A percentile compares a stretch with the other conserved stretches of the same genome.
Evolutionary conservation across 305 asterid genomes (phyloP).

Genomic region (Plantago coronopus): DNA sequence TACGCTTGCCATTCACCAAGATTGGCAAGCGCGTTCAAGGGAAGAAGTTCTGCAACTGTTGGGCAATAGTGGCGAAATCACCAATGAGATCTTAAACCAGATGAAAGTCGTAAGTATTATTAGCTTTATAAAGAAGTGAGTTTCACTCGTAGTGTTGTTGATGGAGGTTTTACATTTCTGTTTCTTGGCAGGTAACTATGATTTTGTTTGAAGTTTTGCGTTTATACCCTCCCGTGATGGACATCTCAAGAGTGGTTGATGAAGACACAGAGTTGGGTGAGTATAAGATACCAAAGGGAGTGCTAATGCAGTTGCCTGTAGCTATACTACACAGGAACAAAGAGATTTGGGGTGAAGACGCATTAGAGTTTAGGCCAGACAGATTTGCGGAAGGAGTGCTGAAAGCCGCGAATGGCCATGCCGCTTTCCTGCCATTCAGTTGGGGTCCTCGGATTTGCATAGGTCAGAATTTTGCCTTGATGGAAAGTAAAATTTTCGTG

Average conservation of each 20-base stretch:
- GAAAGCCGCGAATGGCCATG: slow-evolving; percentile 25
- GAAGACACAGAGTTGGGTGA: slow-evolving; percentile 8
- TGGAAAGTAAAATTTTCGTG: slow-evolving; percentile 18
- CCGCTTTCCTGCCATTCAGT: slow-evolving; percentile 31
- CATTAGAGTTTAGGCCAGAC: slow-evolving; percentile 5
- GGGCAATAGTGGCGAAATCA: slow-evolving; percentile 19
- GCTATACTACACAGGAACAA: slow-evolving; percentile 9
- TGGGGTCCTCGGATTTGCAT: slow-evolving; percentile 30
- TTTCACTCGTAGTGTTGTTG: no score
- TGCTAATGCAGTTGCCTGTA: slow-evolving; percentile 5
- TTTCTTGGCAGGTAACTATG: background rate
- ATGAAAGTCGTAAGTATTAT: slow-evolving; percentile 34
- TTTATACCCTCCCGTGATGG: slow-evolving; percentile 8
- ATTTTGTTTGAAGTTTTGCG: slow-evolving; percentile 1
- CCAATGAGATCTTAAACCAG: slow-evolving; percentile 27
- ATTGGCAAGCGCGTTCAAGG: slow-evolving; percentile 34
- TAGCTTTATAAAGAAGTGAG: background rate
- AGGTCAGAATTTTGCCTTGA: slow-evolving; percentile 23
- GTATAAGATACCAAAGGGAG: slow-evolving; percentile 7
- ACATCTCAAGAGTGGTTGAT: slow-evolving; percentile 5
- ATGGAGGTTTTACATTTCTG: background rate
- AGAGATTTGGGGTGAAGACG: slow-evolving; percentile 5
- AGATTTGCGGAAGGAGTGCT: slow-evolving; percentile 28
- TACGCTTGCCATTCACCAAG: slow-evolving; percentile 27
- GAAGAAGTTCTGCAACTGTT: slow-evolving; percentile 31